A percentile compares a stretch with the other conserved stretches of the same genome.
Conservation (phyloP, 2,329 filamentous ascomycete species). For the Diplocarpon rosae region DNA sequence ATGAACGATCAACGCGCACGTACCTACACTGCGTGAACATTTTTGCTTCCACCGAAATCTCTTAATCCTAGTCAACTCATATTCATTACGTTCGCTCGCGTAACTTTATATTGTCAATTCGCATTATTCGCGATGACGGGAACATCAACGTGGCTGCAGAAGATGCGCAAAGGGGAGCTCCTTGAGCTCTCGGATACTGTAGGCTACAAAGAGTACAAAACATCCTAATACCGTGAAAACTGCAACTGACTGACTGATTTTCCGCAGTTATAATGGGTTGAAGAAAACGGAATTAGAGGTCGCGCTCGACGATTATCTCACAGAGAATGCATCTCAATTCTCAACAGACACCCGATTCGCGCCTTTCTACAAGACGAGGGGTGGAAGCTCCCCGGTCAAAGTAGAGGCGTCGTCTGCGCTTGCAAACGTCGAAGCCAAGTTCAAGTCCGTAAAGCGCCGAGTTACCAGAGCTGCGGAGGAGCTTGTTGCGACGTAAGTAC, state of each 20-base stretch:
- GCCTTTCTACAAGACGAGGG: constrained; percentile 64
- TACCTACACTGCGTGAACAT: constrained; percentile 3
- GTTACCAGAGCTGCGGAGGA: constrained; percentile 34
- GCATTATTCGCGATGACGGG: constrained; percentile 44
- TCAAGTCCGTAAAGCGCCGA: constrained; percentile 38
- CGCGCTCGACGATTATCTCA: constrained; percentile 62
- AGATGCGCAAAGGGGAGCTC: constrained; percentile 74
- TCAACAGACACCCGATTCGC: constrained; percentile 52
- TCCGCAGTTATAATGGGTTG: constrained; percentile 51
- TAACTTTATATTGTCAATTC: constrained; percentile 34
- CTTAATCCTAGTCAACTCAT: constrained; percentile 10
- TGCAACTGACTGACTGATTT: constrained; percentile 12
- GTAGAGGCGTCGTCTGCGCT: constrained; percentile 34
- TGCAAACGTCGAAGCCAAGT: constrained; percentile 27
- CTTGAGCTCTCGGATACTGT: constrained; percentile 60
- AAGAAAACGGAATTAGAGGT: constrained; percentile 73
- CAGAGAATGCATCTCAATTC: constrained; percentile 55
- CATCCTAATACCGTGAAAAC: constrained; percentile 7
- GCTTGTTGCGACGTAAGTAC: constrained; percentile 23
- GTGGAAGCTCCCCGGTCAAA: constrained; percentile 53
- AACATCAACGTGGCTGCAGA: constrained; percentile 61
- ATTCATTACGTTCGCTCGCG: constrained; percentile 35
- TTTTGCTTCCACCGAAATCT: constrained; percentile 5
- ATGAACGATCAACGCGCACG: not conserved
- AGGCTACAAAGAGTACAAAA: constrained; percentile 60